A percentile compares a stretch with the other conserved stretches of the same genome.
These are phyloP conservation scores for Pseudocohnilembus persalinus DNA, from an alignment of 169 alveolate genomes.

Conservation along the genomic window DNA sequence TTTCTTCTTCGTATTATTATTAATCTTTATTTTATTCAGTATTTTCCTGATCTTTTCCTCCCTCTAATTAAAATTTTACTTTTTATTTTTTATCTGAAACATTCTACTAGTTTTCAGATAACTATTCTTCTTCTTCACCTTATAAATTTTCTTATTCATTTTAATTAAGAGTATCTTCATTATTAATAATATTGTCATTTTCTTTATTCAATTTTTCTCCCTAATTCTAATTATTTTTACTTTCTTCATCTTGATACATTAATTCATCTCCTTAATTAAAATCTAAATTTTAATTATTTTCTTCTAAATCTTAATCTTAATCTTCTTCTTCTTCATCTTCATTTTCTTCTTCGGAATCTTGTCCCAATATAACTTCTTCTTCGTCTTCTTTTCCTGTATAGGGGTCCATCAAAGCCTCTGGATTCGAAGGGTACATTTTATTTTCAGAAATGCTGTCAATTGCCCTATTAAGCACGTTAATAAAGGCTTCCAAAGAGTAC, in stretches of 20 bases:
- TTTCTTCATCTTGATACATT: conserved; percentile 52
- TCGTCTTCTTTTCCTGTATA: conserved; percentile 45
- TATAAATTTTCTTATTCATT: too few relatives aligned
- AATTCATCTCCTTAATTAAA: too few relatives aligned
- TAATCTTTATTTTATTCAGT: conserved; percentile 50
- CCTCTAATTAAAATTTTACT: conserved; percentile 41
- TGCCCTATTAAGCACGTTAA: conserved; percentile 93
- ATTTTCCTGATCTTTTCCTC: conserved; percentile 60
- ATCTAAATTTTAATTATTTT: too few relatives aligned
- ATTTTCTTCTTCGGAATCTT: conserved; percentile 28
- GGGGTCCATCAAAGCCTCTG: conserved; percentile 37
- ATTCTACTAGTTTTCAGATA: conserved; percentile 12
- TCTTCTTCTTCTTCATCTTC: conserved; percentile 41
- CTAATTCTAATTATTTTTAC: conserved; percentile 42
- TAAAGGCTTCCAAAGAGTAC: conserved; percentile 94
- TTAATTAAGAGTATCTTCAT: too few relatives aligned
- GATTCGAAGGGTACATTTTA: conserved; percentile 64
- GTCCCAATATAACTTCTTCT: conserved; percentile 31
- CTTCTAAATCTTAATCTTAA: conserved; percentile 54
- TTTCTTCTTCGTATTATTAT: conserved; percentile 79
- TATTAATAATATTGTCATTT: conserved; percentile 21
- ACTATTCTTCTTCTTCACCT: conserved; percentile 43
- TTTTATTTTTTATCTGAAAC: conserved; percentile 9
- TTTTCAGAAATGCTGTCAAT: conserved; percentile 89
- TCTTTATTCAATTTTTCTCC: conserved; percentile 54